Evolutionary conservation across 2,329 filamentous ascomycete species (phyloP).

Genomic region (Cadophora sp.): DNA sequence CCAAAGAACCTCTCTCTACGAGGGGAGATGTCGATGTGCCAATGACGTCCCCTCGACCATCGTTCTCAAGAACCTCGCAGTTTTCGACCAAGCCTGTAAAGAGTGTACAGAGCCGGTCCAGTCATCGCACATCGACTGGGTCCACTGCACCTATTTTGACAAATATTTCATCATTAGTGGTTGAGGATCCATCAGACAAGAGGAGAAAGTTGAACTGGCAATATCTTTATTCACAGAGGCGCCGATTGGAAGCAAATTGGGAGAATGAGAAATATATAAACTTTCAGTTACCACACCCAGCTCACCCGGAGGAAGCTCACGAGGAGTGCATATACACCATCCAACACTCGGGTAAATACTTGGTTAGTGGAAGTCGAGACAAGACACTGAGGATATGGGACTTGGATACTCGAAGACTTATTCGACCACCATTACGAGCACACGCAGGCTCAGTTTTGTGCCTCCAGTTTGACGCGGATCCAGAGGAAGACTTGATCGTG

Average conservation of each 20-base stretch:
- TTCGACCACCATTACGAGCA: slow-evolving; percentile 73
- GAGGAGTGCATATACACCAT: slow-evolving; percentile 94
- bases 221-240: slow-evolving; percentile 88
- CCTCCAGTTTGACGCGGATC: slow-evolving; percentile 89
- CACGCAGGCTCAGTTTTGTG: slow-evolving; percentile 91
- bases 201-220: slow-evolving; percentile 84
- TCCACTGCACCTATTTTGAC: slow-evolving; percentile 27
- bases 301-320: slow-evolving; percentile 82
- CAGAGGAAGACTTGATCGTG: slow-evolving; percentile 89
- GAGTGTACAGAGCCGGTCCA: slow-evolving; percentile 16
- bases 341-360: slow-evolving; percentile 82
- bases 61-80: slow-evolving; percentile 20
- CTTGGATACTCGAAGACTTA: slow-evolving; percentile 79
- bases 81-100: slow-evolving; percentile 24
- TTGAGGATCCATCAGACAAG: slow-evolving; percentile 58
- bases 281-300: slow-evolving; percentile 89
- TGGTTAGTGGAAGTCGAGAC: slow-evolving; percentile 94
- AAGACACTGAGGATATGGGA: slow-evolving; percentile 90
- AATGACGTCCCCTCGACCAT: slow-evolving; percentile 28
- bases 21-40: slow-evolving; percentile 31
- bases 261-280: slow-evolving; percentile 80
- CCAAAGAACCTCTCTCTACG: slow-evolving; percentile 28
- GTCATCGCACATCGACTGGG: slow-evolving; percentile 25
- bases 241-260: slow-evolving; percentile 90
- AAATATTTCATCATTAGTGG: slow-evolving; percentile 45